Evolutionary conservation across 305 asterid genomes (phyloP), one percentile per base, ranked within the genome.

Genomic region (Fraxinus ornus): DNA sequence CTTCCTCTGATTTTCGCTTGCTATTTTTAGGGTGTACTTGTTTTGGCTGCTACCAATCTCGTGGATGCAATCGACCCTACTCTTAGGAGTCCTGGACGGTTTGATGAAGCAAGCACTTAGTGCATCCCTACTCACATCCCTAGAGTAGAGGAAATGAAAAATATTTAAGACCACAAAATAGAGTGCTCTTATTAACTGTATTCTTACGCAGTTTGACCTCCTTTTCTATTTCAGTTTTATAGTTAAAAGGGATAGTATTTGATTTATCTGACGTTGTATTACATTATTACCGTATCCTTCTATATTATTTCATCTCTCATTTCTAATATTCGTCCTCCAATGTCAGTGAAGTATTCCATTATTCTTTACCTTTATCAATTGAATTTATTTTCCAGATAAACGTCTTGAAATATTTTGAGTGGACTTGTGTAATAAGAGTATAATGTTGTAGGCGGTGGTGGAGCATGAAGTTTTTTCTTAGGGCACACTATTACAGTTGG

Each of bases 1-100:
- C 44, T 70, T 33, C 80, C 84, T 2, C 24, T 75, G 28, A 62
- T 77, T 28, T 22, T n/a, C 66, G 35, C 1, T 77, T 80, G 33
- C 72, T 78, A 66, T 44, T 78, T 76, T 30, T 79, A 95, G 99
- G 99, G 99, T 64, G 89, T 95, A 88, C 99, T 95, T 71, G 98
- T 95, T 83, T 88, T 95, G 89, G 99, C 97, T 81, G 99, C 99
- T 76, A 95, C 99, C 32, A 95, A 95, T 86, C 94, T 98, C 17
- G 94, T 97, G 79, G 88, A 93, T 19, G 97, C 98, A 80, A 94
- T 95, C 71, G 99, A 95, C 83, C 93, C 91, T 35, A 98, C 99
- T 2, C 97, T 95, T 70, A 89, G 91, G 93, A 97, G 98, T 49
- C 97, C 98, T 44, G 99, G 99, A 72, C 97, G 99, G 82, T 95